Percentiles rank a stretch among this genome's conserved stretches.
Evolutionary conservation across 164 flowering plant genomes (phyloP).

Genomic region (Magnolia changhungtana): DNA sequence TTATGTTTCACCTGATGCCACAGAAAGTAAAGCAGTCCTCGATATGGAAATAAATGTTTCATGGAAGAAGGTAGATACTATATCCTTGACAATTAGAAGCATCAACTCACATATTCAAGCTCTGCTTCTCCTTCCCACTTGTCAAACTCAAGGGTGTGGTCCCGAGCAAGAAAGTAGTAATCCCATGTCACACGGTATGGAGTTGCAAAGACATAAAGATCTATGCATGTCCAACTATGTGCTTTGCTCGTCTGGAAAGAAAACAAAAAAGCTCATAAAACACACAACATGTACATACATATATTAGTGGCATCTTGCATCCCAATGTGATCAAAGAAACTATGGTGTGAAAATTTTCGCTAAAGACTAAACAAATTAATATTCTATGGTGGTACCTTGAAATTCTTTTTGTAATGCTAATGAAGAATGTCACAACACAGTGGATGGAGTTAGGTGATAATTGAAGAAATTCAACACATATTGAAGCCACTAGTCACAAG

Average conservation of each 20-base stretch:
- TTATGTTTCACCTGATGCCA: conserved; percentile 64
- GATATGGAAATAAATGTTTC: neutral
- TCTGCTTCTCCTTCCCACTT: conserved; percentile 88
- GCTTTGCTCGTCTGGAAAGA: conserved; percentile 57
- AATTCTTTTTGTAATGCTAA: neutral
- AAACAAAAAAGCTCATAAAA: neutral
- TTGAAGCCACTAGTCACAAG: neutral
- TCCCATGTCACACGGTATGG: conserved; percentile 98
- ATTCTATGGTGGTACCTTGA: neutral
- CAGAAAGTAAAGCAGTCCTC: neutral
- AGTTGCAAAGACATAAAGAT: conserved; percentile 94
- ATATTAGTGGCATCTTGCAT: neutral
- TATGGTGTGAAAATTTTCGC: neutral
- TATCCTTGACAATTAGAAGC: neutral
- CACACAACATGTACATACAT: neutral
- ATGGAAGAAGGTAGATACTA: neutral
- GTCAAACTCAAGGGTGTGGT: conserved; percentile 76
- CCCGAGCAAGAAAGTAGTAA: conserved; percentile 71
- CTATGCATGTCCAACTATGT: conserved; percentile 99
- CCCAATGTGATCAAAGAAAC: neutral
- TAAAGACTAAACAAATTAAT: neutral
- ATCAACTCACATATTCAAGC: conserved; percentile 71
- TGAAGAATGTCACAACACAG: neutral
- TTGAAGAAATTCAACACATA: neutral
- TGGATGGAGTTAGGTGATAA: neutral